Evolutionary conservation across 2,329 filamentous ascomycete genomes (phyloP), one percentile per base, ranked within the genome.

Genomic region (Neopestalotiopsis clavispora): DNA sequence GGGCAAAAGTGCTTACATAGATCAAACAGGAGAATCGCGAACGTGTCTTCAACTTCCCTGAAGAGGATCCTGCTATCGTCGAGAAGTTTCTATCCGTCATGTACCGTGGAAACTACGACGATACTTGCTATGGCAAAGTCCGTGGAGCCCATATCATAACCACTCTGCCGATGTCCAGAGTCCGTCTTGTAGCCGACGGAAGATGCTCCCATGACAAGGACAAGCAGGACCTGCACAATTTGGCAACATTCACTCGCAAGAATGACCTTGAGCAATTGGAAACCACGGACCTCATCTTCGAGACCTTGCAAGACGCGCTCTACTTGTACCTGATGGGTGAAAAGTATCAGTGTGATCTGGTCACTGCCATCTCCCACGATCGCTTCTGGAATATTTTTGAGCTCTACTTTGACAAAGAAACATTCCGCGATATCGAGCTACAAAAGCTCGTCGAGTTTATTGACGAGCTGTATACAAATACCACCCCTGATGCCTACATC

Each of bases 61-160:
- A 77, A 1, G 77, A 80, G 40, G 73, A 78, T 14, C 75, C 78
- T 3, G 68, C 71, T 0, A 66, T 73, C 1, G 6, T 81, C 4
- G 63, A 72, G 1, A 67, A 64, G 14, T 75, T 80, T 13, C 71
- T 80, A 5, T 71, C 78, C 61, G 80, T 76, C 42, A 68, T 80
- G 0, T 80, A 80, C 67, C 74, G 67, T 0, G 73, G 76, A 0
- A 71, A 58, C 6, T 77, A 75, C n/a, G 69, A 32, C 1, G 69
- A 75, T 30, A 58, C 20, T 2, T 12, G 42, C 32, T 67, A n/a
- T 34, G 60, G 40, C 40, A n/a, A 3, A 17, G 17, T 14, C 40
- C n/a, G 30, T 9, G 23, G 23, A n/a, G 32, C 60, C 13, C 32
- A 42, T 9, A 17, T 30, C 13, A 23, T 4, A 13, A 42, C 60